Percentiles rank a stretch among this genome's conserved stretches.
Evolutionary conservation across 345 rosid genomes (phyloP).

Genomic region (Moringa oleifera): DNA sequence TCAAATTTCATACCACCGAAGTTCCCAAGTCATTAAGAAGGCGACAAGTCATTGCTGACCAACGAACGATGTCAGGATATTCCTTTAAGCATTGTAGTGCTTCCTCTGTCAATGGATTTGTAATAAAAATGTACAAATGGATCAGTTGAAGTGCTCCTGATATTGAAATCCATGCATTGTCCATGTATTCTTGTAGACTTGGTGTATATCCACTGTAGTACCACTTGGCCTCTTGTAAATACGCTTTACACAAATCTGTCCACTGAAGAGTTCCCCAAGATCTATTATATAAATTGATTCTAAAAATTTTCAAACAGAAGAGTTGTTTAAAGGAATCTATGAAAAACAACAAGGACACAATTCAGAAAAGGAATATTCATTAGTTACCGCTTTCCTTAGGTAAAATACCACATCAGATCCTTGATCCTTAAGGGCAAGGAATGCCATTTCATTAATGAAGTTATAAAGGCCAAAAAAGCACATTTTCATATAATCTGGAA

Average conservation of each 20-base stretch:
- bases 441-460: slow-evolving; percentile 28
- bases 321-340: background rate
- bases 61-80: background rate
- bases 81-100: slow-evolving; percentile 7
- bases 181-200: slow-evolving; percentile 31
- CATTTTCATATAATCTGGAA: slow-evolving; percentile 43
- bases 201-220: slow-evolving; percentile 30
- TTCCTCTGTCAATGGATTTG: slow-evolving; percentile 17
- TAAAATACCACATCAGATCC: slow-evolving; percentile 25
- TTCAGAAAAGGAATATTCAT: no score
- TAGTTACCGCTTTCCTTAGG: slow-evolving; percentile 31
- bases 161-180: slow-evolving; percentile 32
- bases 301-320: no score
- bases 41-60: no score
- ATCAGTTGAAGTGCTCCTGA: slow-evolving; percentile 16
- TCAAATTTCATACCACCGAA: no score
- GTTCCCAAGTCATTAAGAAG: no score
- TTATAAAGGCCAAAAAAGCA: slow-evolving; percentile 30
- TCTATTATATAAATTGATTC: background rate
- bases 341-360: no score
- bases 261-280: slow-evolving; percentile 20
- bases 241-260: slow-evolving; percentile 31
- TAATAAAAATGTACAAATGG: slow-evolving; percentile 15
- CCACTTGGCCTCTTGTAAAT: slow-evolving; percentile 43
- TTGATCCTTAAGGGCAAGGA: slow-evolving; percentile 23